A percentile compares a stretch with the other conserved stretches of the same genome.
phyloP scores from a whole-genome alignment of 345 rosid species.

The Populus deltoides region DNA sequence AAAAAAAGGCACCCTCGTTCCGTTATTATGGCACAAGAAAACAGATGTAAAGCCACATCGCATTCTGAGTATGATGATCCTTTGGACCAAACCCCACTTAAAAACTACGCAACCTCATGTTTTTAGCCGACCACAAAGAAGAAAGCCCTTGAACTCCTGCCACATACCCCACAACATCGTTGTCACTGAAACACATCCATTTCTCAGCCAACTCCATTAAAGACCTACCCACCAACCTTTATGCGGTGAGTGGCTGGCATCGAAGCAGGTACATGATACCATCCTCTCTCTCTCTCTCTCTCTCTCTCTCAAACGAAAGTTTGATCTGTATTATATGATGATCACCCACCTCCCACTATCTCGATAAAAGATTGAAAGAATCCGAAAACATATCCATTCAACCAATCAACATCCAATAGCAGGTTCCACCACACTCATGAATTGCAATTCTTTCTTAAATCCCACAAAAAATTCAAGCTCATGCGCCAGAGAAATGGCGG shows the following conservation, averaged over 20 bases:
- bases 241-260: neutral
- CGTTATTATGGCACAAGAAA: no score
- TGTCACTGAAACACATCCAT: neutral
- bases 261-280: neutral
- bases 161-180: neutral
- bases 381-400: neutral
- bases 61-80: neutral
- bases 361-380: neutral
- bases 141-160: neutral
- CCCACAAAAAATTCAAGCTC: neutral
- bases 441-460: neutral
- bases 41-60: neutral
- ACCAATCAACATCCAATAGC: neutral
- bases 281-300: no score
- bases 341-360: neutral
- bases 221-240: neutral
- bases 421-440: neutral
- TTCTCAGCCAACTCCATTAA: neutral
- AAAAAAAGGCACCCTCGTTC: no score
- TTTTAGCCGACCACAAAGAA: neutral
- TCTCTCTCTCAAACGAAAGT: neutral
- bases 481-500: no score
- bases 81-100: neutral
- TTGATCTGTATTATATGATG: neutral
- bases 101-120: neutral